Evolutionary conservation across 768 basidiomycete genomes (phyloP).

Genomic region (Dioszegia hungarica): DNA sequence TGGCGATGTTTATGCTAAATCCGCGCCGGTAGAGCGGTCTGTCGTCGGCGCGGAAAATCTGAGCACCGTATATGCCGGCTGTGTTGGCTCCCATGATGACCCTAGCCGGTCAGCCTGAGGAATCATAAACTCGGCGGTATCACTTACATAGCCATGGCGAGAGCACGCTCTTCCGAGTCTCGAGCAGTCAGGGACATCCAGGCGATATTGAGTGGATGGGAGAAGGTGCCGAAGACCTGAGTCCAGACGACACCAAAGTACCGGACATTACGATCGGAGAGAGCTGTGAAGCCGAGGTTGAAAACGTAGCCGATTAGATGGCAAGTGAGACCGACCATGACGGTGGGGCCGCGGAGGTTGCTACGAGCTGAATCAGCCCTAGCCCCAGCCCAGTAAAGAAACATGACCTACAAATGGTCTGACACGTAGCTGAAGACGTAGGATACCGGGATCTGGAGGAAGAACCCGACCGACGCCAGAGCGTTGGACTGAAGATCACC

Average conservation of each 20-base stretch:
- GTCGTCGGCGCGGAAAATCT: slow-evolving; percentile 35
- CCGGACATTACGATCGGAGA: slow-evolving; percentile 10
- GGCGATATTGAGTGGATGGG: slow-evolving; percentile 30
- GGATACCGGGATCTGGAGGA: slow-evolving; percentile 13
- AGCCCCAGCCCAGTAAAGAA: background rate
- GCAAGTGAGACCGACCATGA: slow-evolving; percentile 17
- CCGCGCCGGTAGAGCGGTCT: slow-evolving; percentile 28
- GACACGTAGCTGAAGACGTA: slow-evolving; percentile 13
- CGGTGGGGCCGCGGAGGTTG: slow-evolving; percentile 21
- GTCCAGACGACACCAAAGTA: slow-evolving; percentile 24
- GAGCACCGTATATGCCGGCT: slow-evolving; percentile 33
- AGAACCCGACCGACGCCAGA: slow-evolving; percentile 31
- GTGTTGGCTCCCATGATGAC: slow-evolving; percentile 33
- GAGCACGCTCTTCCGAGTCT: slow-evolving; percentile 23
- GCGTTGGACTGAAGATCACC: slow-evolving; percentile 32
- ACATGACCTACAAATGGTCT: slow-evolving; percentile 9
- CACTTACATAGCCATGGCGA: slow-evolving; percentile 33
- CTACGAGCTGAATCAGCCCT: slow-evolving; percentile 12
- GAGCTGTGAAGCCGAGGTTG: slow-evolving; percentile 10
- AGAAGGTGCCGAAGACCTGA: slow-evolving; percentile 18
- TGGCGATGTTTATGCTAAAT: slow-evolving; percentile 19
- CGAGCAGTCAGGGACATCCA: slow-evolving; percentile 29
- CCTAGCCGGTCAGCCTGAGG: background rate
- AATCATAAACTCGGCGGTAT: background rate
- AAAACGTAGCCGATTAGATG: slow-evolving; percentile 20